Base-by-base conservation (phyloP, 208 protist species). In the Trypanosoma theileri region DNA sequence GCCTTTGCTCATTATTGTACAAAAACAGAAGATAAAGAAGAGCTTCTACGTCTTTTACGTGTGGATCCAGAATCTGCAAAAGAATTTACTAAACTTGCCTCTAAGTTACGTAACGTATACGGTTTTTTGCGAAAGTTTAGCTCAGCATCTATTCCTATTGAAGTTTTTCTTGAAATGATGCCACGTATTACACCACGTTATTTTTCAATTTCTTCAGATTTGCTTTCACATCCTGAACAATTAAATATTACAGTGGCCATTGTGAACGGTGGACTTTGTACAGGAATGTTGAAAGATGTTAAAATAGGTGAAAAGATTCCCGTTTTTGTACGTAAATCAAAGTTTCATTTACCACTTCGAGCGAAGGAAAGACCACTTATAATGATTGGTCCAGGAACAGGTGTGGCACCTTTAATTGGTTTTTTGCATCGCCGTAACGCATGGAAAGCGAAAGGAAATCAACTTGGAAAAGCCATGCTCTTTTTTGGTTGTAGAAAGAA, bases 311-410 rank as follows among this genome's bases (percentile, higher is more conserved):
- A 89, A 46, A 85, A 79, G 24, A 81, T 93, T 65, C 89, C 84
- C 1, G 81, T 97, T 19, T 98, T 97, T 85, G 86, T 98, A 56
- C 91, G 95, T 62, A 93, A 94, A 69, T 97, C 91, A 19, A 95
- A 71, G 62, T 98, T 98, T 78, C 85, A 96, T 63, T 80, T 96
- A 17, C 93, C 95, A 10, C 78, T 95, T 21, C 73, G 81, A 12
- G 62, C 79, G 53, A 90, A 93, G 77, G 82, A 82, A 9, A 88
- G 81, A 3, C 89, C 95, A 26, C 69, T 98, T 35, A 72, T 98
- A 24, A 97, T 98, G 93, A 91, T 98, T 81, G 97, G 97, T 40
- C 95, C 97, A 4, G 97, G 97, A 67, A 98, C 97, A 22, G 97
- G 97, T 55, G 83, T 98, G 10, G 96, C 97, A 1, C 97, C 97